phyloP scores from a whole-genome alignment of 164 flowering plant genomes.

The Pachysandra terminalis region DNA sequence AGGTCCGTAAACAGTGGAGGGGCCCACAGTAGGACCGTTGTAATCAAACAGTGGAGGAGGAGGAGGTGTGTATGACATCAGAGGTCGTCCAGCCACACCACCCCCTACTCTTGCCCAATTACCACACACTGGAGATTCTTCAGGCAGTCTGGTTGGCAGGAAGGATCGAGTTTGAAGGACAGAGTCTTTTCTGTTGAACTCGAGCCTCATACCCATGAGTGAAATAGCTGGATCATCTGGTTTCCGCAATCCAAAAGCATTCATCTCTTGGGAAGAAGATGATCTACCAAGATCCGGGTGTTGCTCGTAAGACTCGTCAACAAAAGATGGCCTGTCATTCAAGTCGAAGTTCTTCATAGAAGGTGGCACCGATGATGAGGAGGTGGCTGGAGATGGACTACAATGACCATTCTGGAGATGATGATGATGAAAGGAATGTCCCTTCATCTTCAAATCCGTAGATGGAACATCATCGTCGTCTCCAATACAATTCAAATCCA shows the following conservation, averaged over 20 bases:
- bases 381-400: conserved; percentile 63
- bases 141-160: conserved; percentile 43
- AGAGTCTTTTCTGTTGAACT: conserved; percentile 38
- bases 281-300: conserved; percentile 22
- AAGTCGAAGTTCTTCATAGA: conserved; percentile 64
- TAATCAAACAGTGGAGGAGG: conserved; percentile 36
- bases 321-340: conserved; percentile 56
- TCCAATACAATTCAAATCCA: conserved; percentile 62
- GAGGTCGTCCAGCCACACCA: conserved; percentile 36
- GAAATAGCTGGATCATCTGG: conserved; percentile 54
- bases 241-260: conserved; percentile 26
- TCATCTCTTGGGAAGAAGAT: conserved; percentile 29
- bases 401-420: conserved; percentile 35
- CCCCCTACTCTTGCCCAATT: conserved; percentile 32
- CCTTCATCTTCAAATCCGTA: conserved; percentile 37
- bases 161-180: conserved; percentile 28
- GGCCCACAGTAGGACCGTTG: conserved; percentile 27
- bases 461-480: conserved; percentile 53
- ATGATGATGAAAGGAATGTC: conserved; percentile 19
- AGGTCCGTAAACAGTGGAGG: conserved; percentile 47
- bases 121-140: conserved; percentile 32
- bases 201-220: conserved; percentile 69
- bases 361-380: conserved; percentile 69
- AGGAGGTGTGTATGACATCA: conserved; percentile 33
- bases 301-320: conserved; percentile 36